phyloP scores from a whole-genome alignment of 2,329 filamentous ascomycete genomes.

The Fusarium sublunatum region DNA sequence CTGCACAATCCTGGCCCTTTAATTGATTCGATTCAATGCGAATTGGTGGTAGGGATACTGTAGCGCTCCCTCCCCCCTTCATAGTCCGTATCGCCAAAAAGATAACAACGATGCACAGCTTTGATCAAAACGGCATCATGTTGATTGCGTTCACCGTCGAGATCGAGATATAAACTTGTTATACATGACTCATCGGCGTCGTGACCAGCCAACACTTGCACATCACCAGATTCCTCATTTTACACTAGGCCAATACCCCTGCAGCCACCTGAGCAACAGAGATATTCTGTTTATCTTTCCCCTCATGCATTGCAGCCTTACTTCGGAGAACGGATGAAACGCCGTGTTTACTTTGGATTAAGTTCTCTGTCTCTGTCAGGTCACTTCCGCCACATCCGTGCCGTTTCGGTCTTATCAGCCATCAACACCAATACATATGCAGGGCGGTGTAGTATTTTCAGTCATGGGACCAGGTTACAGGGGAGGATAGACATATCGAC shows the following conservation, averaged over 20 bases:
- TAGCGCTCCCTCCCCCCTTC: neutral
- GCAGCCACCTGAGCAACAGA: too few relatives aligned
- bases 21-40: neutral
- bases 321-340: neutral
- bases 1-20: neutral
- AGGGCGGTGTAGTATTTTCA: neutral
- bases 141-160: neutral
- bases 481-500: too few relatives aligned
- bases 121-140: neutral
- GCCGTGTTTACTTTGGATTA: neutral
- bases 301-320: neutral
- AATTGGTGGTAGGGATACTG: neutral
- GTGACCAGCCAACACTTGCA: neutral
- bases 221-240: neutral
- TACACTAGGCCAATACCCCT: too few relatives aligned
- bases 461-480: neutral
- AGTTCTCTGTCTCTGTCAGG: neutral
- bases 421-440: neutral
- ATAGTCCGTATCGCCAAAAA: too few relatives aligned
- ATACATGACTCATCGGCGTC: neutral
- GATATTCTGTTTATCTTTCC: neutral
- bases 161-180: too few relatives aligned
- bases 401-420: neutral
- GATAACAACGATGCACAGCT: neutral
- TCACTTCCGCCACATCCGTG: neutral